These are phyloP conservation scores for Passiflora organensis DNA, from an alignment of 345 rosid genomes.

Conservation along the genomic window DNA sequence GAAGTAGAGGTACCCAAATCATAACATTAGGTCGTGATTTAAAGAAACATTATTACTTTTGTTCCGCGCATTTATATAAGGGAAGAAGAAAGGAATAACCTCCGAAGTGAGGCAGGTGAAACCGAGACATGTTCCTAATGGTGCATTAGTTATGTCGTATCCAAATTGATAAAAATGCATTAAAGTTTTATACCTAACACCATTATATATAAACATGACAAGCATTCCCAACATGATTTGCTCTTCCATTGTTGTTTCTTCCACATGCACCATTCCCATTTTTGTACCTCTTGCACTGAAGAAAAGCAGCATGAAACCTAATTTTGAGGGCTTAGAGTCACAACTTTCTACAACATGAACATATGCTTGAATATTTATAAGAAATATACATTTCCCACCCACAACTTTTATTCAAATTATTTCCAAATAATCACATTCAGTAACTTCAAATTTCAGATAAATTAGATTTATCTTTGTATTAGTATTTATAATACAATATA, in stretches of 20 bases:
- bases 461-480: too few relatives aligned
- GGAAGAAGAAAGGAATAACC: background rate
- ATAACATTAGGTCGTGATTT: too few relatives aligned
- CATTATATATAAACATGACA: constrained; percentile 14
- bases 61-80: background rate
- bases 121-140: background rate
- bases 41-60: background rate
- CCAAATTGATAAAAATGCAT: background rate
- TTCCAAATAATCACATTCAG: too few relatives aligned
- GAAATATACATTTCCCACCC: too few relatives aligned
- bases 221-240: constrained; percentile 10
- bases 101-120: background rate
- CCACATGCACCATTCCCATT: background rate
- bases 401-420: too few relatives aligned
- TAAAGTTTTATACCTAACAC: constrained; percentile 13
- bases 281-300: too few relatives aligned
- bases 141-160: background rate
- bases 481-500: too few relatives aligned
- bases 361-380: too few relatives aligned
- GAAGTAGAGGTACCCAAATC: background rate
- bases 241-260: background rate
- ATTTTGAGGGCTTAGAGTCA: constrained; percentile 11
- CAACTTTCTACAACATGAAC: constrained; percentile 20
- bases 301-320: constrained; percentile 14
- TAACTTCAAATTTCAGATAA: too few relatives aligned